Conservation (phyloP, 306 rosid species). For the Castanospermum australe region DNA sequence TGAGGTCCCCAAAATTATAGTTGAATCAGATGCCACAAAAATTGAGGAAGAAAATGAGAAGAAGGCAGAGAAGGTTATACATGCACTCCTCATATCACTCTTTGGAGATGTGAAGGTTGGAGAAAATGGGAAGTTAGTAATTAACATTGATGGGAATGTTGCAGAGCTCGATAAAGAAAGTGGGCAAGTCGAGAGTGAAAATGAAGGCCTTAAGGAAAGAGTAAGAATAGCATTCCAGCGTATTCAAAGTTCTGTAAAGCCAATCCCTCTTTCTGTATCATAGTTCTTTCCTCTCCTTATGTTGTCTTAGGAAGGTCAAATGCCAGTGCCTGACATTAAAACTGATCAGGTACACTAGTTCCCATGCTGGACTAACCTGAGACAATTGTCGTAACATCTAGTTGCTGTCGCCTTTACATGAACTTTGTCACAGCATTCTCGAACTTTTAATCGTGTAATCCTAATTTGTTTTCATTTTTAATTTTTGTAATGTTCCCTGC, state of each 20-base stretch:
- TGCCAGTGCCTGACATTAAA: background rate
- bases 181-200: conserved; percentile 85
- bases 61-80: conserved; percentile 73
- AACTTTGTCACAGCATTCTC: background rate
- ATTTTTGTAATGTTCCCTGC: no score
- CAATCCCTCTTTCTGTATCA: conserved; percentile 63
- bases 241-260: conserved; percentile 76
- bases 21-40: conserved; percentile 60
- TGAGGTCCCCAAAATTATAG: conserved; percentile 67
- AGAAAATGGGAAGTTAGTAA: conserved; percentile 79
- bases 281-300: conserved; percentile 31
- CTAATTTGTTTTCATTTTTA: no score
- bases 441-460: no score
- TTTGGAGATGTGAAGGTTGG: conserved; percentile 84
- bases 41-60: conserved; percentile 71
- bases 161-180: conserved; percentile 76
- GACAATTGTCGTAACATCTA: background rate
- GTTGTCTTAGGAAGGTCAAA: background rate
- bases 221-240: conserved; percentile 71
- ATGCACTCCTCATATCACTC: conserved; percentile 76
- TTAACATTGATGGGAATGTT: conserved; percentile 74
- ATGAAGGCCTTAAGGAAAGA: conserved; percentile 89
- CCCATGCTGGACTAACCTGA: background rate
- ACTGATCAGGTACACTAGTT: background rate
- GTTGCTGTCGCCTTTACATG: background rate